Evolutionary conservation across 371 early-diverging fungal species (phyloP), one percentile per base, ranked within the genome.

Genomic region (Paraphysoderma sedebokerense): DNA sequence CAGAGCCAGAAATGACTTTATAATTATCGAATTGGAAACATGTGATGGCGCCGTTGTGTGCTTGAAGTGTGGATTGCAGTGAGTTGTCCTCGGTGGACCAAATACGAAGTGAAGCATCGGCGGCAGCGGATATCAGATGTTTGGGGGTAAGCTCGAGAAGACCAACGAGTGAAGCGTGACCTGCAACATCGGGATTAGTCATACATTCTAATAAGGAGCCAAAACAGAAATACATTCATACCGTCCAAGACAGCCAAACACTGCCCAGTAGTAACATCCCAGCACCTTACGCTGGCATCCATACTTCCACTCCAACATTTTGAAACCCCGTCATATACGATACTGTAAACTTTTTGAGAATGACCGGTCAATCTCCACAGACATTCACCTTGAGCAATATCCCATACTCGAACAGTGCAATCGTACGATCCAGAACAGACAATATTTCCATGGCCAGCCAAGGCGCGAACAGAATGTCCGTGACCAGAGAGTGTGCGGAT

Each of bases 381-480:
- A 20, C 53, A 53, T 7, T 68, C 59, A 5, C 93, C 91, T 0
- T 73, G 74, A 26, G 61, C 55, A 1, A 86, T 56, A 52, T 93
- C 74, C 99, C 99, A 99, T 3, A 99, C 78, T 37, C 90, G 76
- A 0, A 96, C 89, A 0, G 82, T 76, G 45, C 73, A 71, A 62
- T 99, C 99, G 57, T 99, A 99, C 29, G 89, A 87, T 1, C 99
- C 99, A 50, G 85, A 83, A 3, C 98, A 85, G 9, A 98, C 61
- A 4, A 73, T 72, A 46, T 82, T 82, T 6, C 92, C 92, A 41
- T 82, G 64, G 0, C 85, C 85, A 3, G 93, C 92, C 37, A 99
- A 60, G 11, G 97, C 89, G 24, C 99, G 79, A 20, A 99, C 98
- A 5, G 89, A 87, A 50, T 78, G 73, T 2, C 70, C 71, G 67